Percentiles rank a stretch among this genome's conserved stretches.
Evolutionary conservation across 2,329 filamentous ascomycete species (phyloP).

Genomic region (Pseudogymnoascus destructans): DNA sequence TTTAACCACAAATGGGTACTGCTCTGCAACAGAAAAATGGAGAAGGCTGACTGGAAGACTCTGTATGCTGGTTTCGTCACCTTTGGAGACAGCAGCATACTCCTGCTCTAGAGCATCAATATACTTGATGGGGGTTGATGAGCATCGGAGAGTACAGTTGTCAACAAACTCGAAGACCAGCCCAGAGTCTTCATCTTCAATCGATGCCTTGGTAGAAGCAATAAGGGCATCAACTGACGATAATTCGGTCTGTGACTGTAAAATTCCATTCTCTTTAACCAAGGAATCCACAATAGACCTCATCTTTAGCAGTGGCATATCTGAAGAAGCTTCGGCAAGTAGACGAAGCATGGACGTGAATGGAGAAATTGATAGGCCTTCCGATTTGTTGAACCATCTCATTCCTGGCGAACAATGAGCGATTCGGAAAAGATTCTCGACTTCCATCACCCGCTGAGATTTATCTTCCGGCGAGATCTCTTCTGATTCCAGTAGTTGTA

Average conservation of each 20-base stretch:
- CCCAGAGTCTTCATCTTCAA: conserved; percentile 27
- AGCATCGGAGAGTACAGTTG: conserved; percentile 66
- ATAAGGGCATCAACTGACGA: conserved; percentile 37
- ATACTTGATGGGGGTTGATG: conserved; percentile 69
- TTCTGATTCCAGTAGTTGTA: conserved; percentile 47
- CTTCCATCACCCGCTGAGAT: conserved; percentile 53
- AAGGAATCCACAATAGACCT: conserved; percentile 45
- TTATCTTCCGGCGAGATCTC: conserved; percentile 31
- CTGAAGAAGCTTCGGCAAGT: conserved; percentile 35
- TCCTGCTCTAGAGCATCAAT: conserved; percentile 54
- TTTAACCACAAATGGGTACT: conserved; percentile 56
- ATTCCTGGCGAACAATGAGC: conserved; percentile 70
- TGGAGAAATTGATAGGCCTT: conserved; percentile 50
- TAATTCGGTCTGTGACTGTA: conserved; percentile 34
- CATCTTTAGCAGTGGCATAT: conserved; percentile 38
- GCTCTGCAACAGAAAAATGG: conserved; percentile 58
- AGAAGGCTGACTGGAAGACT: conserved; percentile 46
- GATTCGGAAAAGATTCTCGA: conserved; percentile 70
- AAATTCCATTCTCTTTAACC: conserved; percentile 51
- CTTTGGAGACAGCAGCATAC: conserved; percentile 27
- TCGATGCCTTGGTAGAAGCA: conserved; percentile 24
- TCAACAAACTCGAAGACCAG: conserved; percentile 61
- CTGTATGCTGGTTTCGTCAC: conserved; percentile 20
- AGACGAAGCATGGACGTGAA: conserved; percentile 59
- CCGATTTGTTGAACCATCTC: conserved; percentile 75